Conservation (phyloP, 202 grass and related monocot species). For the Panicum hallii region DNA sequence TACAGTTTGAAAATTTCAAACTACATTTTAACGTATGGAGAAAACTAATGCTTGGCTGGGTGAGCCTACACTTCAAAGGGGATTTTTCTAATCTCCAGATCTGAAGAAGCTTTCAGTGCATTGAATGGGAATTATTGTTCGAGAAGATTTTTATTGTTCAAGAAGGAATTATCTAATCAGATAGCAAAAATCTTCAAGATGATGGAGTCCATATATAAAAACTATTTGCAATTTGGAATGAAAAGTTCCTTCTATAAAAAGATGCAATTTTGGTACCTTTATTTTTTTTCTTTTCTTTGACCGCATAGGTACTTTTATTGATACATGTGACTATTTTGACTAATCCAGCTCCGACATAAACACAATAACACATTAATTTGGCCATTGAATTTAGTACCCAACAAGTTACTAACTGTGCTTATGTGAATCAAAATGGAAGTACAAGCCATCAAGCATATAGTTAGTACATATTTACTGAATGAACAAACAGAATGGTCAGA, state of each 20-base stretch:
- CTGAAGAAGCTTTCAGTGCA: neutral
- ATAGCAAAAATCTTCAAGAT: neutral
- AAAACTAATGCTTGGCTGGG: neutral
- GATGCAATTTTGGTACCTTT: neutral
- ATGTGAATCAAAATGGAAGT: neutral
- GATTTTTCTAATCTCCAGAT: neutral
- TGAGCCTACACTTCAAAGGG: neutral
- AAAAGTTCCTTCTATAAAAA: neutral
- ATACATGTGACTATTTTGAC: too few species aligned
- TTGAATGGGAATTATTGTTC: neutral
- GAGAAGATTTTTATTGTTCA: too few species aligned
- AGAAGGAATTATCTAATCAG: neutral
- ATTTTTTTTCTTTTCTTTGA: neutral
- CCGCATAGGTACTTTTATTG: neutral
- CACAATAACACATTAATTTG: neutral
- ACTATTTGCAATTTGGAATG: neutral
- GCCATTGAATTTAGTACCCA: too few species aligned
- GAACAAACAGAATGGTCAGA: slow-evolving; percentile 14
- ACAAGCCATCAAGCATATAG: neutral
- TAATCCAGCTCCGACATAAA: neutral
- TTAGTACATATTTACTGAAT: neutral
- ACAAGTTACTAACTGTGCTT: neutral
- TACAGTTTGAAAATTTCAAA: neutral
- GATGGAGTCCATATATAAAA: neutral
- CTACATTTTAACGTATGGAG: neutral